These are phyloP conservation scores for Simmondsia chinensis DNA, from an alignment of 148 eudicot species.

Conservation along the genomic window DNA sequence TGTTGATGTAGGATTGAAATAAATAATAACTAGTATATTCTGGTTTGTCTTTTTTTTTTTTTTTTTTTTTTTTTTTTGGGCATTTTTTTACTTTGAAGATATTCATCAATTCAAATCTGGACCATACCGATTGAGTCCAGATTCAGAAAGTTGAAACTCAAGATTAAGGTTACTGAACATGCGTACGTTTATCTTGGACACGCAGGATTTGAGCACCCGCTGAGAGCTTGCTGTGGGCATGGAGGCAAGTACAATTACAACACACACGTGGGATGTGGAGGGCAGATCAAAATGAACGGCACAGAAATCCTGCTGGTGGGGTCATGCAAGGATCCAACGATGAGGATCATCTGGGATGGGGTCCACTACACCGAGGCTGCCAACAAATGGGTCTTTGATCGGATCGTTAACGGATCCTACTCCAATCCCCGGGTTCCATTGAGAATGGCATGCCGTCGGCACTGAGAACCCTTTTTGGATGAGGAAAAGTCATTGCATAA, in stretches of 20 bases:
- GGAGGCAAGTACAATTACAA: constrained; percentile 89
- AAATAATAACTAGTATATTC: no score
- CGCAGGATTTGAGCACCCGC: constrained; percentile 57
- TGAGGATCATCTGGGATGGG: constrained; percentile 65
- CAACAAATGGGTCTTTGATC: constrained; percentile 60
- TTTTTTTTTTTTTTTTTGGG: no score
- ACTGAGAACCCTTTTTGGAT: no score
- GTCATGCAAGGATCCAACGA: constrained; percentile 49
- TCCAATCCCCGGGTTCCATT: constrained; percentile 67
- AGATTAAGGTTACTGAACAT: no score
- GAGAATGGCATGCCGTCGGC: constrained; percentile 51
- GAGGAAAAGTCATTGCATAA: no score
- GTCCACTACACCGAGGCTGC: constrained; percentile 74
- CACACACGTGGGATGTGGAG: constrained; percentile 44
- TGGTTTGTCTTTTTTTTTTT: no score
- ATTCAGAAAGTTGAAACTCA: no score
- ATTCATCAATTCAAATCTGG: no score
- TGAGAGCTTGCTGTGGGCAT: constrained; percentile 84
- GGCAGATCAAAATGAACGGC: constrained; percentile 36
- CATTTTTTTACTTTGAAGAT: no score
- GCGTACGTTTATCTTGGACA: no score
- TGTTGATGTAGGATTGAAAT: no score
- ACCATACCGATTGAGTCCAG: no score
- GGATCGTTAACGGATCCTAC: constrained; percentile 51
- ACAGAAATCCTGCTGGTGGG: constrained; percentile 40